Base-by-base conservation (phyloP, 192 early-diverging fungal species). In the Paraglomus brasilianum region DNA sequence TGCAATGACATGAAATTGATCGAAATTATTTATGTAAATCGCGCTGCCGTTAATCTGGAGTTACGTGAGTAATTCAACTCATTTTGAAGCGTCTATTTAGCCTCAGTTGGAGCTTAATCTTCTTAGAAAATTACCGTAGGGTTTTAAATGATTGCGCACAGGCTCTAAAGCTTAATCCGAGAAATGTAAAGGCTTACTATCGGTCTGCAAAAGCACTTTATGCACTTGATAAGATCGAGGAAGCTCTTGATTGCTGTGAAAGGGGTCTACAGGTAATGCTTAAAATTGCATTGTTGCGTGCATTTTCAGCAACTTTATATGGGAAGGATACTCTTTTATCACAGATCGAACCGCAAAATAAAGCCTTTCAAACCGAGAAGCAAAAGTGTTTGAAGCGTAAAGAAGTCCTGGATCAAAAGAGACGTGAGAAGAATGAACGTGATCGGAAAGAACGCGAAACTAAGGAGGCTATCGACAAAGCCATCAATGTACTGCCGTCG, bases 171-270 rank as follows among this genome's bases (percentile, higher is more conserved):
- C 70, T 91, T 5, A 85, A 93, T 61, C 83, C 89, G 4, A 82
- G 87, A 47, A 95, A 95, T 51, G 83, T 95, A 59, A 99, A 99
- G 75, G 97, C 95, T 0, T 87, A 91, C 53, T 99, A 90, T 79
- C 85, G 96, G 40, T 95, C 95, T 0, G 88, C 87, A 6, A 88
- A 89, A 65, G 97, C 96, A 6, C 84, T 93, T 21, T 73, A 82
- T 38, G 80, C 83, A 19, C 77, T 99, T 53, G 94, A 93, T 48
- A 91, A 89, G 77, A 81, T 89, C 52, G 82, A 78, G 5, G 95
- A 99, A 73, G 94, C 95, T 1, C 56, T 85, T 19, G 95, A 97
- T 74, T 93, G 90, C 75, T 94, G 90, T 72, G 81, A 88, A 21
- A 84, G 88, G 72, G 96, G 83, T 0, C 71, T 98, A 47, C 63